These are phyloP conservation scores for Nothophytophthora sp. DNA, from an alignment of 352 stramenopile genomes.

Conservation along the genomic window DNA sequence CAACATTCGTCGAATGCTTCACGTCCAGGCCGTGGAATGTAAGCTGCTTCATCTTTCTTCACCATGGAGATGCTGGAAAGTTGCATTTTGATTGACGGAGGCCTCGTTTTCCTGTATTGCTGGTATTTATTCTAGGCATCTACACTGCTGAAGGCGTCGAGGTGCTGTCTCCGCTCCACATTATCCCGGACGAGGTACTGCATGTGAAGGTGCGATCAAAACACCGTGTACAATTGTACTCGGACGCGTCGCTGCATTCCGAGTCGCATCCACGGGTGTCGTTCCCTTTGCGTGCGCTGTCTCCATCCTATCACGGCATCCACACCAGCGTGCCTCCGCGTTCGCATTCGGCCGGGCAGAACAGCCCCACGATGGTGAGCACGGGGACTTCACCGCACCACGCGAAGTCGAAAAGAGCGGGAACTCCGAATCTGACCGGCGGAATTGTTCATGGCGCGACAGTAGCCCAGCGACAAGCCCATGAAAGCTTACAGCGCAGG, in stretches of 20 bases:
- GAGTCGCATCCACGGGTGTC: conserved; percentile 21
- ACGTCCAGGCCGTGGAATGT: conserved; percentile 67
- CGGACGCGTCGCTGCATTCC: conserved; percentile 26
- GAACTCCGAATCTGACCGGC: conserved; percentile 20
- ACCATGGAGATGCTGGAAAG: background rate
- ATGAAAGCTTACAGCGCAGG: conserved; percentile 27
- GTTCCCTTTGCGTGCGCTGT: conserved; percentile 23
- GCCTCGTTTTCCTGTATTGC: too few relatives aligned
- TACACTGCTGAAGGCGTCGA: conserved; percentile 55
- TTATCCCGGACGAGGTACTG: conserved; percentile 69
- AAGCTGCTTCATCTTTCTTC: conserved; percentile 4
- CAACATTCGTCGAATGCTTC: conserved; percentile 71
- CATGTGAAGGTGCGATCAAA: conserved; percentile 71
- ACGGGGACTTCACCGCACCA: conserved; percentile 6
- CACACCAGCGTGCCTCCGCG: conserved; percentile 11
- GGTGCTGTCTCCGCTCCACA: conserved; percentile 74
- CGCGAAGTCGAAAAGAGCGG: conserved; percentile 21
- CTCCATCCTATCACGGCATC: conserved; percentile 22
- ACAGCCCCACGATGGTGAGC: conserved; percentile 12
- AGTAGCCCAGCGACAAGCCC: conserved; percentile 29
- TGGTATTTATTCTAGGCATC: conserved; percentile 40
- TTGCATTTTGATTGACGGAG: too few relatives aligned
- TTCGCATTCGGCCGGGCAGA: conserved; percentile 3
- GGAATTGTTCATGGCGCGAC: conserved; percentile 22
- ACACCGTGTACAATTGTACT: conserved; percentile 28